These are phyloP conservation scores for Miscanthus lutarioriparius DNA, from an alignment of 176 grass and related monocot species.

Conservation along the genomic window DNA sequence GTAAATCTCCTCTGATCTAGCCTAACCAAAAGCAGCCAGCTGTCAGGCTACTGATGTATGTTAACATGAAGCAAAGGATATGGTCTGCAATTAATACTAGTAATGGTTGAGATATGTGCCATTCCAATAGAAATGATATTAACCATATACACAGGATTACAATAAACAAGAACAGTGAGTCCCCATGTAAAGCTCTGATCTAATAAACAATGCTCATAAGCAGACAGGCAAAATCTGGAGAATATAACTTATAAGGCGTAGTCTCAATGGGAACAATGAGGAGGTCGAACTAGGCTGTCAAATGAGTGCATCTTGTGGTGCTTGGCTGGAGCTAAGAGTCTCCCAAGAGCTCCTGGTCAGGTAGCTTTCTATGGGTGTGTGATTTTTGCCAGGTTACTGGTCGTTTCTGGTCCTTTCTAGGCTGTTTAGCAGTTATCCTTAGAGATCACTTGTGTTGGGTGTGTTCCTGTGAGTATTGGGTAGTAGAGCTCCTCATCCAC, in stretches of 20 bases:
- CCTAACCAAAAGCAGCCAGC: neutral
- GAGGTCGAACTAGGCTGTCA: neutral
- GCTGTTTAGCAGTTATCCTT: neutral
- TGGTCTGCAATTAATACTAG: neutral
- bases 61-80: neutral
- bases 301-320: neutral
- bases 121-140: neutral
- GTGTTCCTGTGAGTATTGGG: neutral
- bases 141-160: constrained; percentile 1
- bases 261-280: neutral
- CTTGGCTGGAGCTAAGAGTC: neutral
- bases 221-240: neutral
- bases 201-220: constrained; percentile 6
- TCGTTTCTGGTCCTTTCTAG: neutral
- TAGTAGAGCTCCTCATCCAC: neutral
- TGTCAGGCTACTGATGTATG: neutral
- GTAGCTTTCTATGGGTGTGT: neutral
- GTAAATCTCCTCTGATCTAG: neutral
- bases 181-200: neutral
- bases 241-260: neutral
- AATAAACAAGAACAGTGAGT: neutral
- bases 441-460: neutral
- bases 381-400: neutral
- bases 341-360: neutral
- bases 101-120: neutral